These are phyloP conservation scores for Plasmodium adleri DNA, from an alignment of 169 alveolate species.

Conservation along the genomic window DNA sequence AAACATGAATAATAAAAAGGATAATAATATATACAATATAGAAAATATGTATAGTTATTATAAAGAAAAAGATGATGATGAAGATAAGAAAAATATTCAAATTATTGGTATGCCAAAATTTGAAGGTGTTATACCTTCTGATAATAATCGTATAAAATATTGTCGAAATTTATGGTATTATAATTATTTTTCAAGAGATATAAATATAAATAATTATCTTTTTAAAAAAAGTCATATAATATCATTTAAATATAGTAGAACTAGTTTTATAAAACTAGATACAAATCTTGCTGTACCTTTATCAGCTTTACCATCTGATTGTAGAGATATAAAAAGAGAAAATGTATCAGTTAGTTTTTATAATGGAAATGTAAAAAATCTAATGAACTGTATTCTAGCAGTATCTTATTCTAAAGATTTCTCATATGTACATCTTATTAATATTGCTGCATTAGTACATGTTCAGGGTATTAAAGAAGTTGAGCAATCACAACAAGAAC, in stretches of 20 bases:
- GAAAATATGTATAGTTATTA: not conserved
- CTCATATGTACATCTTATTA: conserved; percentile 56
- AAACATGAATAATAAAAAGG: not conserved
- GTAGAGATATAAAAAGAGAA: conserved; percentile 46
- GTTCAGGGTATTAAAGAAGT: conserved; percentile 48
- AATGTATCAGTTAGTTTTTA: conserved; percentile 50
- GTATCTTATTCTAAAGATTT: conserved; percentile 65
- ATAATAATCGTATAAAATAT: conserved; percentile 34
- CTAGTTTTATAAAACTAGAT: conserved; percentile 47
- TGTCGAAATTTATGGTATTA: conserved; percentile 65
- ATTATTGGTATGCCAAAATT: conserved; percentile 67
- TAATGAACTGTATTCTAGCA: conserved; percentile 52
- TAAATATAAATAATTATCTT: conserved; percentile 2
- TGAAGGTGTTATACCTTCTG: conserved; percentile 76
- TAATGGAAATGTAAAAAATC: conserved; percentile 45
- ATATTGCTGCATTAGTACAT: conserved; percentile 71
- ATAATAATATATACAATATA: not conserved
- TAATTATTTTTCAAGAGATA: conserved; percentile 68
- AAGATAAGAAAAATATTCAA: not conserved
- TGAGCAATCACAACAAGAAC: not conserved
- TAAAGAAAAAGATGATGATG: not conserved
- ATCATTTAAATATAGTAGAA: conserved; percentile 35
- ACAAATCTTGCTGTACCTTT: conserved; percentile 62
- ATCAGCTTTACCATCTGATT: conserved; percentile 73
- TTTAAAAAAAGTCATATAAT: conserved; percentile 49